These are phyloP conservation scores for Hawksworthiomyces lignivorus DNA, from an alignment of 2,329 filamentous ascomycete genomes.

Conservation along the genomic window DNA sequence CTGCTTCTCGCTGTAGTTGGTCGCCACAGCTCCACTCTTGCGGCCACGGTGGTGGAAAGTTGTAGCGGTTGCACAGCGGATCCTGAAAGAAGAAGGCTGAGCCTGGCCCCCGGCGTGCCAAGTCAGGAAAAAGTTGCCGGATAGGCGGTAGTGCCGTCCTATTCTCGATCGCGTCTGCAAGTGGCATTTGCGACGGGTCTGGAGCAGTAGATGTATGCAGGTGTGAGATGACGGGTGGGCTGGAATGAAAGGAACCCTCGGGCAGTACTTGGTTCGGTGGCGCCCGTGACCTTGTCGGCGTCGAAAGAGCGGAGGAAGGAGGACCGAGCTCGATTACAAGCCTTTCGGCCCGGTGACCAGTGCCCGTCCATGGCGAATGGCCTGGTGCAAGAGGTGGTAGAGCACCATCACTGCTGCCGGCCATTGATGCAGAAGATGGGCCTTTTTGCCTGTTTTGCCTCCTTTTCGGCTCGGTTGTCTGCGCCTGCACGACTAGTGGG, in stretches of 20 bases:
- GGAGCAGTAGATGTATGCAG: too few species aligned
- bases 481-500: neutral
- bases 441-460: too few species aligned
- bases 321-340: conserved; percentile 1
- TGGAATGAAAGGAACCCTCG: too few species aligned
- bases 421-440: too few species aligned
- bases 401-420: too few species aligned
- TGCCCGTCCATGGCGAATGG: neutral
- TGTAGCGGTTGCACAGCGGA: conserved; percentile 1
- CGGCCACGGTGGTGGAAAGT: conserved; percentile 5
- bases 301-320: too few species aligned
- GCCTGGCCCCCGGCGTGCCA: neutral
- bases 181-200: too few species aligned
- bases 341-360: conserved; percentile 4
- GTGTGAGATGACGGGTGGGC: too few species aligned
- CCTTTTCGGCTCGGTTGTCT: neutral
- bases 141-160: conserved; percentile 1
- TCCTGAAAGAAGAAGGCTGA: conserved; percentile 9
- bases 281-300: too few species aligned
- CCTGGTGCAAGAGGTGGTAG: too few species aligned
- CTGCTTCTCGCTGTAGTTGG: conserved; percentile 12
- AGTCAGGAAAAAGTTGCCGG: conserved; percentile 4
- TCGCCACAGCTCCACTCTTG: conserved; percentile 12
- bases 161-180: too few species aligned
- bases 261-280: too few species aligned